Percentiles rank a stretch among this genome's conserved stretches.
Conservation (phyloP, 176 grass and related monocot genomes). For the Oryza glaberrima region DNA sequence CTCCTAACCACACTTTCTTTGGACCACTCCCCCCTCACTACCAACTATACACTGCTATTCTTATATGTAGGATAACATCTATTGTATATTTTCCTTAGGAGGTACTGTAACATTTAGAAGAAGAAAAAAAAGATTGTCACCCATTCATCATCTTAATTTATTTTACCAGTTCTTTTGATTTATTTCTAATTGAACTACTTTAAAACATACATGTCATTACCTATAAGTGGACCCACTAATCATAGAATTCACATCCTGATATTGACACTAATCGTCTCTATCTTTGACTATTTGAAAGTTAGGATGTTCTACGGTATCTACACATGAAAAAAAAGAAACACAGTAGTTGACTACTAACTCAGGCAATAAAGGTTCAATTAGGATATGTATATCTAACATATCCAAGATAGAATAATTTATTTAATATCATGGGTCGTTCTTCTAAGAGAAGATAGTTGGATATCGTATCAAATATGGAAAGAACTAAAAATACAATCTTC, state of each 20-base stretch:
- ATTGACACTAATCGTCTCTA: background rate
- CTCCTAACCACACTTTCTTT: background rate
- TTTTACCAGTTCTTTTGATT: background rate
- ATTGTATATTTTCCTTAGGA: too few species aligned
- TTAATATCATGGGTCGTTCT: background rate
- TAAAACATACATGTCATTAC: background rate
- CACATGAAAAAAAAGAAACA: too few species aligned
- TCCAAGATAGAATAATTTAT: too few species aligned
- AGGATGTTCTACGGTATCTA: background rate
- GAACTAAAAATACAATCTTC: background rate
- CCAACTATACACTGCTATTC: background rate
- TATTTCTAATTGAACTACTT: background rate
- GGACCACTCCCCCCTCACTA: background rate
- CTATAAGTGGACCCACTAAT: too few species aligned
- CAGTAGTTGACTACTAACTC: too few species aligned
- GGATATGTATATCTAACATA: too few species aligned
- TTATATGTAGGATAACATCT: too few species aligned
- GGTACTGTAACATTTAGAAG: too few species aligned
- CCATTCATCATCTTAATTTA: background rate
- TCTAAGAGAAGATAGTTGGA: background rate
- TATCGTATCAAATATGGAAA: background rate
- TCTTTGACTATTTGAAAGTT: background rate
- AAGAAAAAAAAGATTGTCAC: too few species aligned
- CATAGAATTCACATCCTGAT: background rate
- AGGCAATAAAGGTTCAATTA: too few species aligned